Evolutionary conservation across 2,329 filamentous ascomycete genomes (phyloP), one percentile per base, ranked within the genome.

Genomic region (Trichoderma hamatum): DNA sequence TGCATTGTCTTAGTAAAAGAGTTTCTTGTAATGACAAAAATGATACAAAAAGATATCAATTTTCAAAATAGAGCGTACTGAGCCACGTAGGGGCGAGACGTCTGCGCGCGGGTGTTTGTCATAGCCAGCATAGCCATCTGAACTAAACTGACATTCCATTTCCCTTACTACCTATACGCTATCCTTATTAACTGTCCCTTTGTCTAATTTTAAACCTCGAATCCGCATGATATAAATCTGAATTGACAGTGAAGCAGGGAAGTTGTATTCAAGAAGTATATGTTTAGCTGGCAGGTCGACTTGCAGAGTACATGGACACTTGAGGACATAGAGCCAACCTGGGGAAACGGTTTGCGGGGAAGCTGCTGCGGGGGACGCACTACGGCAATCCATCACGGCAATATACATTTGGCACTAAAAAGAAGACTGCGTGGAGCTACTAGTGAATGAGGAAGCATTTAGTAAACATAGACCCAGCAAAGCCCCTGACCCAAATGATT

Each of bases 371-470:
- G 51, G 62, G 62, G 51, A 39, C 19, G 26, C 34, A 14, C 43
- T 36, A 49, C 52, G 62, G 52, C 62, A 56, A 34, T 66, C 62
- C 36, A 49, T 11, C 36, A 11, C 52, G 62, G 62, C 34, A 46
- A 46, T 56, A 28, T 14, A 13, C n/a, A 32, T 19, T 19, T 55
- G 62, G 26, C 7, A 19, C 51, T 43, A 49, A 49, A 49, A 21
- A 24, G n/a, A 21, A 11, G 1, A 21, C 10, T 10, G 3, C 43
- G 11, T 32, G 28, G 54, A 56, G 28, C 28, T 32, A 56, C 16
- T 43, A 34, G 26, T 32, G 28, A 28, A 49, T 49, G 46, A 21
- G 9, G 46, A 49, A 49, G 21, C 14, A 34, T 34, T 56, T 56
- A 56, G 39, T 43, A 43, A 43, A 43, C 39, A 19, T 14, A 52